A percentile compares a stretch with the other conserved stretches of the same genome.
Evolutionary conservation across 768 basidiomycete genomes (phyloP).

Genomic region (Boletus rubropictus): DNA sequence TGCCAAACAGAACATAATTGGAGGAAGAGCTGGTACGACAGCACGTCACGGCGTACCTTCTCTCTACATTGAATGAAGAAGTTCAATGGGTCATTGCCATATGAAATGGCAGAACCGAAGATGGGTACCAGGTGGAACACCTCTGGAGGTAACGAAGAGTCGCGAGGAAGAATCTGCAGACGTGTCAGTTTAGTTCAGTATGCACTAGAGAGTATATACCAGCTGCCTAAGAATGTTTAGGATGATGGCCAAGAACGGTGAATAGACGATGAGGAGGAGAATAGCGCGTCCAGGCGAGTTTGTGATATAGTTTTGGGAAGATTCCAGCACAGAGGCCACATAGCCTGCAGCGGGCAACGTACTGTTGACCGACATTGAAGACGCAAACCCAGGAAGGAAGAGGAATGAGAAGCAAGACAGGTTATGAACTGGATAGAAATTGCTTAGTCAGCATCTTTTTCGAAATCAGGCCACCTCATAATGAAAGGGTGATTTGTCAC

Average conservation of each 20-base stretch:
- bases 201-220: constrained; percentile 37
- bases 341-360: constrained; percentile 24
- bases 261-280: constrained; percentile 48
- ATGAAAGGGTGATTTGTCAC: too few species aligned
- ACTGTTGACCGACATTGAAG: constrained; percentile 24
- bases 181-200: not conserved
- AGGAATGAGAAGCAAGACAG: not conserved
- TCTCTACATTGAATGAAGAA: constrained; percentile 78
- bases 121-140: constrained; percentile 93
- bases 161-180: constrained; percentile 57
- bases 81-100: constrained; percentile 88
- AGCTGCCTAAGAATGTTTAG: constrained; percentile 77
- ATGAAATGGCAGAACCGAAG: constrained; percentile 81
- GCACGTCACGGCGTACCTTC: constrained; percentile 49
- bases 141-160: constrained; percentile 72
- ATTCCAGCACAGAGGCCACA: constrained; percentile 15
- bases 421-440: not conserved
- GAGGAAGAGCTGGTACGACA: not conserved
- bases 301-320: constrained; percentile 15
- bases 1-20: constrained; percentile 28
- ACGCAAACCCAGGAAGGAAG: not conserved
- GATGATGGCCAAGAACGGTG: constrained; percentile 61
- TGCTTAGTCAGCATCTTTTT: constrained; percentile 24
- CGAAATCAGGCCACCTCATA: constrained; percentile 16
- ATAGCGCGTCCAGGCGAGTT: constrained; percentile 27